Evolutionary conservation across 2,329 filamentous ascomycete species (phyloP).

Genomic region (Sphaerulina populicola): DNA sequence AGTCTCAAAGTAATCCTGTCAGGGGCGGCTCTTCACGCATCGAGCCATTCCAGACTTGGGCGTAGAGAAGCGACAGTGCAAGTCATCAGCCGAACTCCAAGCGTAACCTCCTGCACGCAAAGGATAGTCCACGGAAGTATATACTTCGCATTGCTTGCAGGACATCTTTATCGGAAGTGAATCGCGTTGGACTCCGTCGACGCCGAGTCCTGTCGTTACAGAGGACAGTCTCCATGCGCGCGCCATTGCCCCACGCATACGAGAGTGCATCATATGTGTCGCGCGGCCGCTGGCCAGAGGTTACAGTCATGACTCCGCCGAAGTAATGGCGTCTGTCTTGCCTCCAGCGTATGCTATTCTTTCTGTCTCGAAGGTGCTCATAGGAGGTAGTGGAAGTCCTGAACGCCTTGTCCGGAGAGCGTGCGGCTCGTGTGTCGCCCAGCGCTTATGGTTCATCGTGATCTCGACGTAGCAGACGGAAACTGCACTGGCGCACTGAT

Average conservation of each 20-base stretch:
- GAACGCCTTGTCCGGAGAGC: conserved; percentile 2
- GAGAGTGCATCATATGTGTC: conserved; percentile 27
- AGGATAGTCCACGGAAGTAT: no score
- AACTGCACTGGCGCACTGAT: no score
- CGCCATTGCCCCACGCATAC: conserved; percentile 26
- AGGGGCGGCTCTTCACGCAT: no score
- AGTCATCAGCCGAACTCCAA: no score
- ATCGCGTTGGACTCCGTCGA: no score
- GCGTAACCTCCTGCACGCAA: no score
- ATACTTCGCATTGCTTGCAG: no score
- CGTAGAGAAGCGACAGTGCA: no score
- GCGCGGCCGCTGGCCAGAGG: conserved; percentile 12
- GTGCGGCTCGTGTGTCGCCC: conserved; percentile 22
- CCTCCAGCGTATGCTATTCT: conserved; percentile 24
- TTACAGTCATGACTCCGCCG: conserved; percentile 24
- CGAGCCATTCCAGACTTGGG: conserved; percentile 10
- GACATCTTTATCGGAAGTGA: no score
- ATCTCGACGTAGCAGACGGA: background rate
- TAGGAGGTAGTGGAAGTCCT: conserved; percentile 26
- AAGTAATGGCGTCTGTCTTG: conserved; percentile 23
- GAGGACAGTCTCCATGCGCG: conserved; percentile 21
- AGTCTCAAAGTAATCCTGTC: no score
- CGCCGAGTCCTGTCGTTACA: conserved; percentile 22
- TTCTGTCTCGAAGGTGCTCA: conserved; percentile 21
- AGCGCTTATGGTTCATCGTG: conserved; percentile 15